Conservation (phyloP, 176 grass and related monocot genomes). For the Metroxylon sagu region DNA sequence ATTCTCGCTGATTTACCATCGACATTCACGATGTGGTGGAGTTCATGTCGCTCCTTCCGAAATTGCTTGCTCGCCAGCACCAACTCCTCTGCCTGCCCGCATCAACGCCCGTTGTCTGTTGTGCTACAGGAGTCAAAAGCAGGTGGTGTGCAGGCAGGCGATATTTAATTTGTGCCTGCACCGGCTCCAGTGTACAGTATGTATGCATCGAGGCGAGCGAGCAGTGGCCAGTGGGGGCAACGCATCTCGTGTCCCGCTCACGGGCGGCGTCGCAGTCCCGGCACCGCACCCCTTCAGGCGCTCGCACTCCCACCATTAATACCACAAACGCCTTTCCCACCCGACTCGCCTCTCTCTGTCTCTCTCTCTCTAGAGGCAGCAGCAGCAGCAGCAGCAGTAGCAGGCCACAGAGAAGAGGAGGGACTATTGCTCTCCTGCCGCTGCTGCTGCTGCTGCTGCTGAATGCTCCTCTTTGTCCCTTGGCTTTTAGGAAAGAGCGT, state of each 20-base stretch:
- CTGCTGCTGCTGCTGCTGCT: conserved; percentile 7
- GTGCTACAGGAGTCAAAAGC: too few relatives aligned
- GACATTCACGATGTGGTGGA: too few relatives aligned
- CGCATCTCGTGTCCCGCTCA: conserved; percentile 29
- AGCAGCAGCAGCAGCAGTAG: not conserved
- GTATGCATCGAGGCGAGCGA: not conserved
- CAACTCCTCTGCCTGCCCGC: not conserved
- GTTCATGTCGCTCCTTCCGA: too few relatives aligned
- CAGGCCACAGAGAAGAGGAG: too few relatives aligned
- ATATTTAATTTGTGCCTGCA: conserved; percentile 4
- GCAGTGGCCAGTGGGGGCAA: not conserved
- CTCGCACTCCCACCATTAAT: not conserved
- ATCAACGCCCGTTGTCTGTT: not conserved
- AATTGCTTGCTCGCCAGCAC: too few relatives aligned
- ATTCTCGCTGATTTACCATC: too few relatives aligned
- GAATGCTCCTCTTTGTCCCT: conserved; percentile 52
- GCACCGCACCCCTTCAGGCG: conserved; percentile 3
- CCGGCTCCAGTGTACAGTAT: conserved; percentile 2
- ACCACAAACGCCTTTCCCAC: too few relatives aligned
- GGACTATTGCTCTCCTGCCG: conserved; percentile 4
- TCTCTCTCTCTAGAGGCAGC: conserved; percentile 1
- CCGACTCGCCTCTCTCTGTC: not conserved
- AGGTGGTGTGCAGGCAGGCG: too few relatives aligned
- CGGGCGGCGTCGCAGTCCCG: conserved; percentile 17
- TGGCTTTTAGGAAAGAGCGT: conserved; percentile 42